These are phyloP conservation scores for Penicillium arizonense DNA, from an alignment of 495 filamentous ascomycete genomes.

Conservation along the genomic window DNA sequence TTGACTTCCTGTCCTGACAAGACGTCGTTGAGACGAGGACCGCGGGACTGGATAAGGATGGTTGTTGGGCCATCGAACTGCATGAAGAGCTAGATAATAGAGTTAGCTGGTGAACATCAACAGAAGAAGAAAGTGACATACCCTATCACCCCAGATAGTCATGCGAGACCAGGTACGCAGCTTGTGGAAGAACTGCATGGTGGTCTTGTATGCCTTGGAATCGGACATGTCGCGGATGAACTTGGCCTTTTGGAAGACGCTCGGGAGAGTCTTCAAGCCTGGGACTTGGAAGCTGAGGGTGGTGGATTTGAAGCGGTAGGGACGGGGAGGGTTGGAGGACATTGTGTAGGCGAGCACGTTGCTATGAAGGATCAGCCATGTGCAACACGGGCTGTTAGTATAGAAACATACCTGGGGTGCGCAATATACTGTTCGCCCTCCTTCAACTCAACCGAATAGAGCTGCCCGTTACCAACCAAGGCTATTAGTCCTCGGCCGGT, in stretches of 20 bases:
- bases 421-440: constrained; percentile 83
- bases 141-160: constrained; percentile 90
- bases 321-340: constrained; percentile 66
- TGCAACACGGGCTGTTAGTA: background rate
- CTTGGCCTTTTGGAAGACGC: constrained; percentile 57
- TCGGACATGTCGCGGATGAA: constrained; percentile 70
- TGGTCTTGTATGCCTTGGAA: constrained; percentile 65
- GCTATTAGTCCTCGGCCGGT: constrained; percentile 86
- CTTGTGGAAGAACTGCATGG: constrained; percentile 58
- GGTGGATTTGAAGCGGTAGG: constrained; percentile 81
- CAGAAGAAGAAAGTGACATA: constrained; percentile 27
- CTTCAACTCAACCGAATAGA: constrained; percentile 76
- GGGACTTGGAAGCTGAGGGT: constrained; percentile 79
- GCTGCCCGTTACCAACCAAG: constrained; percentile 77
- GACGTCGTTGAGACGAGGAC: constrained; percentile 70
- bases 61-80: constrained; percentile 84
- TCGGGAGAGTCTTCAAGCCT: constrained; percentile 48
- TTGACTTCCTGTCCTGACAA: constrained; percentile 74
- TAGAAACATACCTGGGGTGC: constrained; percentile 62
- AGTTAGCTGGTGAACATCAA: constrained; percentile 3
- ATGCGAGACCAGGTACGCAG: constrained; percentile 72
- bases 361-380: constrained; percentile 37
- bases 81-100: constrained; percentile 64
- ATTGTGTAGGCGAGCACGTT: constrained; percentile 89
- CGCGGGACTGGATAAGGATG: constrained; percentile 81